Evolutionary conservation across 345 rosid species (phyloP).

Genomic region (Murraya paniculata): DNA sequence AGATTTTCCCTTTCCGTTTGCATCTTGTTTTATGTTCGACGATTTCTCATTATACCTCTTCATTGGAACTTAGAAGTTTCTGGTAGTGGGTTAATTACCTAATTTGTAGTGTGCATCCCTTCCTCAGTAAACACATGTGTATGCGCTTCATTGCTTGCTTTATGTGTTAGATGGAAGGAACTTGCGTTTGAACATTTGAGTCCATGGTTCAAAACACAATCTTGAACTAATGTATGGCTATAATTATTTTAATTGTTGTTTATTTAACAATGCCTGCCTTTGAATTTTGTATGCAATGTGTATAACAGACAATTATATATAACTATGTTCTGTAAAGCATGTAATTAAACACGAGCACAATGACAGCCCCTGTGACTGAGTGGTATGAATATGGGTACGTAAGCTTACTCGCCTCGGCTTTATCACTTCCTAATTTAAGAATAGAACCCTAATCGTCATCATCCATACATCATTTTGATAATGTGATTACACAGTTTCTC

Average conservation of each 20-base stretch:
- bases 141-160: neutral
- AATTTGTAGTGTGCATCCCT: neutral
- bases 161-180: conserved; percentile 4
- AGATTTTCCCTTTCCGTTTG: neutral
- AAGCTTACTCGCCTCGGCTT: neutral
- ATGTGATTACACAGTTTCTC: neutral
- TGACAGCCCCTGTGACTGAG: conserved; percentile 5
- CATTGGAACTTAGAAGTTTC: neutral
- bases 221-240: neutral
- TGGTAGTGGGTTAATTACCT: neutral
- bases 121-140: too few species aligned
- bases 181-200: neutral
- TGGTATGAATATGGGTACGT: neutral
- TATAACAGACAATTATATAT: neutral
- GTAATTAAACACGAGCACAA: neutral
- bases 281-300: neutral
- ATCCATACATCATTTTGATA: neutral
- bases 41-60: neutral
- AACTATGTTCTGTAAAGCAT: neutral
- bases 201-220: neutral
- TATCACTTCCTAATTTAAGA: neutral
- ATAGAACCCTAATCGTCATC: conserved; percentile 15
- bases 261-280: neutral
- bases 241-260: neutral
- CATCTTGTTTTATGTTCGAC: neutral